Base-by-base conservation (phyloP, 345 rosid species). In the Aurinia saxatilis region DNA sequence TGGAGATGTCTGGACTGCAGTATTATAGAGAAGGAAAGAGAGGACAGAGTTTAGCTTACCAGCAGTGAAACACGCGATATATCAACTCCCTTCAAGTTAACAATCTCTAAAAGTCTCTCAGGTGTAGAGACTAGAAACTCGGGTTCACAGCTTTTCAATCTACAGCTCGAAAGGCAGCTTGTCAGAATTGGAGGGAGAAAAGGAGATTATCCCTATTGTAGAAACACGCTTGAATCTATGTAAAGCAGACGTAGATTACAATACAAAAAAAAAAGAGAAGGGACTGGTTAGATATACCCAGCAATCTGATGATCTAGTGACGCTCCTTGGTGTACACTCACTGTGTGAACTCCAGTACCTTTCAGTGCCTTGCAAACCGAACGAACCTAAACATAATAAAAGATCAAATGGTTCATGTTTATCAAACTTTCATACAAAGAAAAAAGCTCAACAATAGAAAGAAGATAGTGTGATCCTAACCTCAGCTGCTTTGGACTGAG, bases 101-200 rank as follows among this genome's bases (percentile, higher is more conserved):
- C 66, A 68, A 93, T 88, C 84, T 85, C 90, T 74, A 82, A 68
- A 72, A 87, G 97, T 64, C 97, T 87, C 72, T 78, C 87, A 48
- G 99, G 96, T 12, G 96, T 90, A 16, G 96, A 77, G 48, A 90
- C 82, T 38, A 93, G 77, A 80, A 85, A 87, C 77, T 93, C 97
- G 48, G 97, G 97, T 64, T 93, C 99, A 46, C 86, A 79, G 57
- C 82, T 87, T 64, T 72, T 81, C 76, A 93, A 77, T 18, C 97
- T 90, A 73, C 73, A 73, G 9, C 2, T 27, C 40, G 37, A 59
- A 65, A 57, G 25, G n/a, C 31, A 64, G 14, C 44, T 41, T 35
- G 19, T 76, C 40, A 68, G 41, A 68, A 46, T 4, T 11, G 10
- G 52, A 57, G 31, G 35, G 35, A 11, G 7, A 33, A 60, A 40